Base-by-base conservation (phyloP, 192 early-diverging fungal genomes). In the Phycomyces nitens region DNA sequence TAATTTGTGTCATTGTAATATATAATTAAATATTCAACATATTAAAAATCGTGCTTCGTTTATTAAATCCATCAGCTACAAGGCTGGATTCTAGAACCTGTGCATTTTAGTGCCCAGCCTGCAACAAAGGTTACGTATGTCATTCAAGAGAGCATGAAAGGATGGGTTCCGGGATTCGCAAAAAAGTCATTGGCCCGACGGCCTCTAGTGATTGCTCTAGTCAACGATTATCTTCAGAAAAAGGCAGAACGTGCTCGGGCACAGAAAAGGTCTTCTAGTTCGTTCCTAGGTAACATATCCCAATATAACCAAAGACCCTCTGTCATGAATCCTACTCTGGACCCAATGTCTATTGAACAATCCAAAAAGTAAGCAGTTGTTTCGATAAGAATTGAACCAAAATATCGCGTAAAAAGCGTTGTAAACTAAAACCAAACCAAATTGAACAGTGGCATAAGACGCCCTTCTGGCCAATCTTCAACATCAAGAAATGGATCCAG, bases 81-180 rank as follows among this genome's bases (percentile, higher is more conserved):
- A 58, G 83, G 83, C 20, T 84, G 83, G 83, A 76, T 84, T 41
- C 61, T 84, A 21, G 77, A 84, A 49, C 83, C 83, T 20, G 16
- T 82, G 10, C 62, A 72, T 29, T 65, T 66, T 11, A 67, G 75
- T 42, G 77, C 79, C 0, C 41, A 58, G 22, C 78, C 71, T 11
- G 66, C 77, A 24, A 85, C 81, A 15, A 77, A 78, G 64, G 70
- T 85, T 16, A 82, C 72, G 5, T 85, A 76, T 67, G 65, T 85
- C n/a, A 71, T 82, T 53, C 83, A 85, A 60, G 73, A 76, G 14
- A 74, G 69, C 22, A 68, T 79, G 52, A 67, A 75, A 53, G 81
- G 79, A n/a, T 74, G 83, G 73, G 64, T 85, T 10, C 80, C 83
- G n/a, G 73, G 76, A n/a, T 79, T 85, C 58, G 80, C 83, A 11